Percentiles rank a stretch among this genome's conserved stretches.
phyloP scores from a whole-genome alignment of 768 basidiomycete genomes.

The Coprinopsis strossmayeri region DNA sequence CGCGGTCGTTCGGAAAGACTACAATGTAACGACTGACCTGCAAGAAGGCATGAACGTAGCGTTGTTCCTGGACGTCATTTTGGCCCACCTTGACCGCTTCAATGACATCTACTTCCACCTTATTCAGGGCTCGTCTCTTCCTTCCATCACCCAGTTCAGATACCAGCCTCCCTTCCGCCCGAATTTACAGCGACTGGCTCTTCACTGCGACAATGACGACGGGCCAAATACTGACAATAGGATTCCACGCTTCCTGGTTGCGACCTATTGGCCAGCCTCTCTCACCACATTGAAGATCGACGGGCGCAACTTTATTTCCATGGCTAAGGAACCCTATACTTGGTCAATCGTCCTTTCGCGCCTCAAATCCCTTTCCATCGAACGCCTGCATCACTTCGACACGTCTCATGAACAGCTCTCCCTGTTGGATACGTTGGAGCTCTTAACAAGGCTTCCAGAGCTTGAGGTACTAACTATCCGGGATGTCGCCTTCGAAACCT shows the following conservation, averaged over 20 bases:
- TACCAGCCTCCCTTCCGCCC: conserved; percentile 5
- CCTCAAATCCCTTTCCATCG: conserved; percentile 12
- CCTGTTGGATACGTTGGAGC: conserved; percentile 4
- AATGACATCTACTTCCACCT: conserved; percentile 16
- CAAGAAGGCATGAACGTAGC: conserved; percentile 12
- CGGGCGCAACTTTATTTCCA: conserved; percentile 15
- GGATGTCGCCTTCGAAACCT: conserved; percentile 9
- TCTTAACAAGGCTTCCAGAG: conserved; percentile 9
- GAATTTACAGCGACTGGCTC: conserved; percentile 5
- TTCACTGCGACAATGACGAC: conserved; percentile 15
- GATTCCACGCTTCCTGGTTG: neutral
- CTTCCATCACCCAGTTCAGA: conserved; percentile 11
- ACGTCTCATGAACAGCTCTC: conserved; percentile 1
- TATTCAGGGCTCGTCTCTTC: conserved; percentile 16
- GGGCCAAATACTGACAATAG: conserved; percentile 4
- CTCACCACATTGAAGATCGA: conserved; percentile 14
- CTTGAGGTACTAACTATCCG: conserved; percentile 14
- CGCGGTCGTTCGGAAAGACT: conserved; percentile 11
- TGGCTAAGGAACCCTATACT: conserved; percentile 3
- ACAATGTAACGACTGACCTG: conserved; percentile 6
- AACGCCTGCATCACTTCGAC: conserved; percentile 9
- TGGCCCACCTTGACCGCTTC: conserved; percentile 14
- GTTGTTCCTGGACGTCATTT: conserved; percentile 13
- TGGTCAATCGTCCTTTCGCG: conserved; percentile 10
- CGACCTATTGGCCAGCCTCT: neutral